Base-by-base conservation (phyloP, 2,329 filamentous ascomycete species). In the Ophiocordyceps camponoti-saundersi region DNA sequence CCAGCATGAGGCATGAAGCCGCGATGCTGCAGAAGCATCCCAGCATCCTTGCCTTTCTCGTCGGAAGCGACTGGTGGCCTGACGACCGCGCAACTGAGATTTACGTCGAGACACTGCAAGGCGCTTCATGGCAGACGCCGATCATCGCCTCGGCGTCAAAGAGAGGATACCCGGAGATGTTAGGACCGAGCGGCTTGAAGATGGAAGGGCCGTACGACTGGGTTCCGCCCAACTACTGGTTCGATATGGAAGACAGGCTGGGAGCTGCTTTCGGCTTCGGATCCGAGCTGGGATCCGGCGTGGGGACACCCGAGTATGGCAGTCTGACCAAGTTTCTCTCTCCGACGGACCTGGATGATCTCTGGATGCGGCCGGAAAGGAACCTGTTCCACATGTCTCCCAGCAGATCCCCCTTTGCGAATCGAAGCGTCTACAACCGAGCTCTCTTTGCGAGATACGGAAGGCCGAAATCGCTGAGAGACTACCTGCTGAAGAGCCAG, bases 131-230 rank as follows among this genome's bases (percentile, higher is more conserved):
- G 76, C 61, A 73, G 23, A 64, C 62, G 2, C 76, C 78, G 0
- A 66, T 81, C 39, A 65, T 81, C 39, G 65, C 73, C 1, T 77
- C 76, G 0, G 78, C 77, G 0, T 67, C 69, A 2, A 72, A 73
- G 53, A 65, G 69, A 11, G 74, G 76, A 2, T 75, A 65, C 47
- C 71, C 77, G 0, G 51, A 65, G 10, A 56, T 64, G 1, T 62
- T 80, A 0, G 74, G 72, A 0, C 71, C 72, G 0, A 71, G 72
- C 0, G 77, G 77, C 1, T 72, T 82, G 70, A 80, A 79, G 54
- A 82, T 82, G 77, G 68, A 73, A 0, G 78, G 78, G 0, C 78
- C 78, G 0, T 82, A 82, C 52, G 78, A 80, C 53, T 82, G 76
- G 75, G 74, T 79, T 0, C 73, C 78, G 0, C 77, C 77, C 0